Base-by-base conservation (phyloP, 495 filamentous ascomycete species). In the Annulohypoxylon maeteangense region DNA sequence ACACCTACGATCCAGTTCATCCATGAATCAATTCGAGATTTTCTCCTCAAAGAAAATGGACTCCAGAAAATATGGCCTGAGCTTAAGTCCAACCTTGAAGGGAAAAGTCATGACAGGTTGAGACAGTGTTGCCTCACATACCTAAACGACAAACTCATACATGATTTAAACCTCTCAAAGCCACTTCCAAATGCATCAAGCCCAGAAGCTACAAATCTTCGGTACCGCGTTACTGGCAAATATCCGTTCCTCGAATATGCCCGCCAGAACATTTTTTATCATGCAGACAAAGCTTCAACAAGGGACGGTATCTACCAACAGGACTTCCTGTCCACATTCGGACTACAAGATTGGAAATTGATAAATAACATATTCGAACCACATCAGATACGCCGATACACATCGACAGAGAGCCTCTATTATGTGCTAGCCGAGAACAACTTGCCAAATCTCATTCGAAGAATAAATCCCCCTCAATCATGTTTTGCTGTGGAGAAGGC, bases 41-140 rank as follows among this genome's bases (percentile, higher is more conserved):
- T 55, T 14, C 51, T 55, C n/a, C 11, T 55, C 14, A 55, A 55
- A 4, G 51, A 55, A 55, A 55, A 55, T 7, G 51, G 51, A 8
- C 27, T 55, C 7, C 51, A 34, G 51, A 36, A 55, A n/a, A 55
- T 55, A 18, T 55, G 51, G 51, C 51, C 51, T 20, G 27, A 55
- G 10, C 29, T 55, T 34, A 29, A 34, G 27, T 18, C 2, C 5
- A 55, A 55, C 29, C n/a, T 34, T 16, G n/a, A 22, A 32, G 51
- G 51, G 0, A 29, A 55, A 36, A 55, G 51, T 8, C 51, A 55
- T 55, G 27, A 55, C 14, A 34, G 18, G 7, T 29, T 55, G 14
- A 55, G 16, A 36, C 29, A 10, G 18, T 55, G 51, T 14, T 55
- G 51, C n/a, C 31, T 32, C n/a, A 7, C 27, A 3, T 55, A 55